Evolutionary conservation across 164 flowering plant species (phyloP).

Genomic region (Magnolia officinalis): DNA sequence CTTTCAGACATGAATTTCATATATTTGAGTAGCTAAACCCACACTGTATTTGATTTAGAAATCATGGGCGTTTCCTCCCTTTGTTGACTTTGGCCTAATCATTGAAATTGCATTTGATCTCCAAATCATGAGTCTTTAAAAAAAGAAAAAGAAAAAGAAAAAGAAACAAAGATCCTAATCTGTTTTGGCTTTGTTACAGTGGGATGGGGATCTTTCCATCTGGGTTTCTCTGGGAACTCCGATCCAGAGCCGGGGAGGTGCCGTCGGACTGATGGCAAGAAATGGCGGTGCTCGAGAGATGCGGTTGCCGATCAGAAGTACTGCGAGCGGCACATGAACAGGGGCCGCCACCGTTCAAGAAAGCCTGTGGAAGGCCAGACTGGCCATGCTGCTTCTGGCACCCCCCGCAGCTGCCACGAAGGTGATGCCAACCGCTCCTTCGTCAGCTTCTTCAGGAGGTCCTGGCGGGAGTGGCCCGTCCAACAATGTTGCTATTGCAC

Average conservation of each 20-base stretch:
- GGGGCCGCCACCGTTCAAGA: conserved; percentile 99
- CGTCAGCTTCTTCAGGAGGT: conserved; percentile 38
- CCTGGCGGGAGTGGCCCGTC: conserved; percentile 30
- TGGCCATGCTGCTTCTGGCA: conserved; percentile 63
- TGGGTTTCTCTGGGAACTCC: conserved; percentile 67
- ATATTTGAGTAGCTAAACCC: background rate
- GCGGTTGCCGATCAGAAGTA: conserved; percentile 92
- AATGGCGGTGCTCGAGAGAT: conserved; percentile 98
- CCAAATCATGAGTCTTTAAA: background rate
- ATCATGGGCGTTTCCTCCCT: background rate
- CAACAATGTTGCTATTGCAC: conserved; percentile 36
- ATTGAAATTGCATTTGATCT: background rate
- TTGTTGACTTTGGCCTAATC: background rate
- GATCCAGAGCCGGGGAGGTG: conserved; percentile 99
- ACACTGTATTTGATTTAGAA: background rate
- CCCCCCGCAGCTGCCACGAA: conserved; percentile 30
- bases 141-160: background rate
- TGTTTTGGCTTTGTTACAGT: conserved; percentile 26
- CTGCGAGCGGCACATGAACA: conserved; percentile 93
- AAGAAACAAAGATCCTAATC: background rate
- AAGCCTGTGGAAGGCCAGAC: conserved; percentile 99
- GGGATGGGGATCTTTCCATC: conserved; percentile 92
- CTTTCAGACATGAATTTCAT: background rate
- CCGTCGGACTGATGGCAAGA: conserved; percentile 94
- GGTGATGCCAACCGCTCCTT: conserved; percentile 28